A percentile compares a stretch with the other conserved stretches of the same genome.
Conservation (phyloP, 192 early-diverging fungal genomes). For the Coemansia sp. region DNA sequence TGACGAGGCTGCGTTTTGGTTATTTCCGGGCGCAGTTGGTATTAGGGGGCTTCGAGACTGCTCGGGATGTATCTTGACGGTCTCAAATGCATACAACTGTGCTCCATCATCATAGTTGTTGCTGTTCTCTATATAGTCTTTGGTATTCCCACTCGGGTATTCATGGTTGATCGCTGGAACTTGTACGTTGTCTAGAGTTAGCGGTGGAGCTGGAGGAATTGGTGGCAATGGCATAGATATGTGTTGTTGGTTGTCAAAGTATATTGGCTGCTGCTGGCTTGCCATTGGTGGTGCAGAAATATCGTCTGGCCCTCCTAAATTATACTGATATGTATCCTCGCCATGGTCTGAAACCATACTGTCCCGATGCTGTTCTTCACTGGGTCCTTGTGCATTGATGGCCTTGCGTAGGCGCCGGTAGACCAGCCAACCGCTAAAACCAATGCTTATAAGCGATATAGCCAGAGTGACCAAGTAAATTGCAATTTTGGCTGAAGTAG, state of each 20-base stretch:
- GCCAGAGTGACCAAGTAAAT: constrained; percentile 28
- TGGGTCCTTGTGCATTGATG: neutral
- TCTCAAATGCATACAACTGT: neutral
- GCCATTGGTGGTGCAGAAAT: neutral
- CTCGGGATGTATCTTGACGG: neutral
- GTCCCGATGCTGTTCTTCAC: too few relatives aligned
- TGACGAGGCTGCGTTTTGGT: constrained; percentile 12
- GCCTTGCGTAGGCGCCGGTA: constrained; percentile 11
- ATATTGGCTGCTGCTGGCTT: neutral
- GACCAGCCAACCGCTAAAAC: constrained; percentile 25
- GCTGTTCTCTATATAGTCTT: neutral
- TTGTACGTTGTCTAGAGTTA: neutral
- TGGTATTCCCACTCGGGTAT: neutral
- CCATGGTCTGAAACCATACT: neutral
- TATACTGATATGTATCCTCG: constrained; percentile 7
- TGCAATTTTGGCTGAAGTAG: constrained; percentile 19
- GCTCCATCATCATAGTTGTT: constrained; percentile 1
- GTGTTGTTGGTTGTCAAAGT: neutral
- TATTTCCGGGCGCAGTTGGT: neutral
- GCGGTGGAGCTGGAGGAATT: constrained; percentile 3
- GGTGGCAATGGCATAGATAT: neutral
- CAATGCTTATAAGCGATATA: constrained; percentile 23
- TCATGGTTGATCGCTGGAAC: neutral
- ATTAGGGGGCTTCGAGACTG: neutral
- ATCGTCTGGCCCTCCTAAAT: neutral